Base-by-base conservation (phyloP, 2,329 filamentous ascomycete genomes). In the Aciculosporium take region DNA sequence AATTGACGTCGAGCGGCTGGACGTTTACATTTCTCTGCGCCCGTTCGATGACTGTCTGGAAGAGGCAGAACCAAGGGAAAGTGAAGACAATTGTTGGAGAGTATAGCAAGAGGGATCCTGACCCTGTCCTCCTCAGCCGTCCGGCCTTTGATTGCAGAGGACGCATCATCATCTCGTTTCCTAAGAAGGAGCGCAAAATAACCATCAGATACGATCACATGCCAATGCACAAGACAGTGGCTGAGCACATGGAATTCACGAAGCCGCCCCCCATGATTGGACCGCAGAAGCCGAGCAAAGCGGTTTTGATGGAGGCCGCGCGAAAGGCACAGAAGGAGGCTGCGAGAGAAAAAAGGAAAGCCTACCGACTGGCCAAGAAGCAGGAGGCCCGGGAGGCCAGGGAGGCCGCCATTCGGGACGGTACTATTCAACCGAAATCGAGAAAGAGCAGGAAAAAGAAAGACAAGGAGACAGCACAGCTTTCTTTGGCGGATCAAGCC, bases 111-210 rank as follows among this genome's bases (percentile, higher is more conserved):
- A 65, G 63, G 46, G 66, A 67, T 9, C 57, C 65, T 7, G 68
- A 76, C 47, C 58, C 63, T 1, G 45, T 62, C 21, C 27, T 25
- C 31, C 15, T 46, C 73, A 70, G 58, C 23, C 69, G 74, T 12
- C 74, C 74, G 39, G 73, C 73, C 0, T 78, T 76, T 47, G 72
- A 78, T 49, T 78, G 74, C 45, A 64, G 69, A 29, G 74, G 74
- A 15, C 60, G 61, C 0, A 53, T 76, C 15, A 62, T 56, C 2
- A 62, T 78, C 33, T 53, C 62, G 1, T 76, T 78, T 46, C 62
- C 65, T 6, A 67, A 65, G 41, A 61, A 59, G 20, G 63, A 58
- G 24, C 65, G 66, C 25, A 56, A 60, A 7, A 67, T 77, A 30
- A 61, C 65, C 9, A 59, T 76, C 41, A 69, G 69, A 43, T 76